Evolutionary conservation across 352 stramenopile genomes (phyloP), one percentile per base, ranked within the genome.

Genomic region (Poterioochromonas sp.): DNA sequence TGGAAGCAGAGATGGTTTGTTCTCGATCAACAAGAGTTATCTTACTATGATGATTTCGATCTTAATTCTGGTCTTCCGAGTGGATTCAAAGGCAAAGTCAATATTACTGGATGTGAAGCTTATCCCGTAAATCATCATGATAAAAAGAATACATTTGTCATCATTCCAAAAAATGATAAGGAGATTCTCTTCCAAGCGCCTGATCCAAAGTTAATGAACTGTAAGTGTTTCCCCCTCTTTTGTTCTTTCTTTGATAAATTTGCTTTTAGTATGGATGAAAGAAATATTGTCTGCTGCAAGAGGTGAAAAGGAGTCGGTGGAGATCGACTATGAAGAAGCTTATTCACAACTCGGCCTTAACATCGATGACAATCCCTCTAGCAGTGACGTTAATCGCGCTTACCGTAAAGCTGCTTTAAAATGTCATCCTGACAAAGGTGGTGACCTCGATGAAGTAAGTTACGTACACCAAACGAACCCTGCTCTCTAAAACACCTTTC

Each of bases 381-480:
- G 5, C 12, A 26, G 5, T 68, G 58, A 71, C 2, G 26, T 99
- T 77, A 99, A 98, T 86, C 98, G 97, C 20, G 11, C 35, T 63
- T 70, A 78, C 65, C 37, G 47, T 22, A 18, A 71, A 63, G 15
- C 69, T 80, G 74, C 80, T 54, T 60, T 64, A 39, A 64, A 53
- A 34, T 79, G 93, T 88, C 90, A 95, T 71, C 90, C 90, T n/a
- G 90, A 95, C 79, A 95, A 95, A 78, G 90, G 93, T 43, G 89
- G 89, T 18, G 87, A 93, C 85, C 91, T 89, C 0, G 79, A 82
- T 58, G 65, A 51, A 15, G 65, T 74, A 51, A 51, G 39, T 58
- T 54, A 11, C 8, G 3, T 2, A 22, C 12, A 51, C 3, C 39
- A 18, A 26, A 32, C 8, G 1, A 32, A 35, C 15, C 15, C 11